These are phyloP conservation scores for Primulina eburnea DNA, from an alignment of 257 asterid genomes.

Conservation along the genomic window DNA sequence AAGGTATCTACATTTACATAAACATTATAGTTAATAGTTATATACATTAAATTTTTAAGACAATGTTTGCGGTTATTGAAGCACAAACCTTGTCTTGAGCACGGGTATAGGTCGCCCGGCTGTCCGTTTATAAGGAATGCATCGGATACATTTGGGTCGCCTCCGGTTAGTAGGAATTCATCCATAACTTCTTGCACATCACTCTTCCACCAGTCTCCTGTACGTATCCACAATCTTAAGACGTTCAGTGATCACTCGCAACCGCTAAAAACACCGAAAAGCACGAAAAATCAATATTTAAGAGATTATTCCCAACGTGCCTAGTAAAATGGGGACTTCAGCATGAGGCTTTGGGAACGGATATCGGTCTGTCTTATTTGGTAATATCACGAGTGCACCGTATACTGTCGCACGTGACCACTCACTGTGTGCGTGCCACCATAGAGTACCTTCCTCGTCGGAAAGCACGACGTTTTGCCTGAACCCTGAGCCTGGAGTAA, in stretches of 20 bases:
- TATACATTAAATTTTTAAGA: no score
- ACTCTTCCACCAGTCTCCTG: constrained; percentile 43
- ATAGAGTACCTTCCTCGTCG: constrained; percentile 62
- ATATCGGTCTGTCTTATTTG: constrained; percentile 25
- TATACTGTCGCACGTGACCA: constrained; percentile 57
- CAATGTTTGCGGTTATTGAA: no score
- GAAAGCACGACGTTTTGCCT: constrained; percentile 43
- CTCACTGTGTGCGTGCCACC: constrained; percentile 80
- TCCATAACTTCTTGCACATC: constrained; percentile 25
- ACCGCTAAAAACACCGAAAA: neutral
- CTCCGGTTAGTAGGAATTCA: constrained; percentile 26
- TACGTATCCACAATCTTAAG: neutral
- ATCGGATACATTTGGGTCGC: constrained; percentile 33
- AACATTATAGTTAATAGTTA: no score
- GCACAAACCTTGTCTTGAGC: constrained; percentile 40
- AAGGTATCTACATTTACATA: neutral
- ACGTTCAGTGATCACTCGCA: no score
- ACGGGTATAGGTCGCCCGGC: constrained; percentile 44
- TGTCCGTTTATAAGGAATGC: constrained; percentile 52
- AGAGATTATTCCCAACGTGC: constrained; percentile 13
- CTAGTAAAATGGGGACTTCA: constrained; percentile 49
- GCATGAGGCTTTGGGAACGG: constrained; percentile 54
- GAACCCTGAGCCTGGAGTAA: constrained; percentile 45
- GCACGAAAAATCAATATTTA: no score
- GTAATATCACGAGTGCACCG: constrained; percentile 47